Evolutionary conservation across 768 basidiomycete genomes (phyloP).

Genomic region (Clathrus columnatus): DNA sequence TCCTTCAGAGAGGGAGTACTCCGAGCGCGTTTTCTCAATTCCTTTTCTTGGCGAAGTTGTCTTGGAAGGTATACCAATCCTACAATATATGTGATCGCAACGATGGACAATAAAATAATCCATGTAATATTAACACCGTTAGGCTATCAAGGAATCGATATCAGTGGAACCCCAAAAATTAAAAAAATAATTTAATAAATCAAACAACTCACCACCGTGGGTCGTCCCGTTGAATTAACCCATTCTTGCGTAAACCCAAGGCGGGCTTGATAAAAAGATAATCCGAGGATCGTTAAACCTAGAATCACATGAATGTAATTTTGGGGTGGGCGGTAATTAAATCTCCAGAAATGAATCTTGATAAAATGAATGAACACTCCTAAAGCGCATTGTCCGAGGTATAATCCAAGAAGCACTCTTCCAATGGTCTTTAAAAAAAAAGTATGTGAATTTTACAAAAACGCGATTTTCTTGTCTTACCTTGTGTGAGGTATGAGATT

Average conservation of each 20-base stretch:
- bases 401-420: conserved; percentile 39
- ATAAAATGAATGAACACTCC: conserved; percentile 48
- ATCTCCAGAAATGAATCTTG: conserved; percentile 29
- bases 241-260: conserved; percentile 43
- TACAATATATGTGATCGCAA: conserved; percentile 36
- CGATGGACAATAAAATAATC: conserved; percentile 38
- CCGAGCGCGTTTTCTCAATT: neutral
- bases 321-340: conserved; percentile 37
- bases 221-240: conserved; percentile 37
- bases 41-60: conserved; percentile 39
- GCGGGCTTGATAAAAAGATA: conserved; percentile 43
- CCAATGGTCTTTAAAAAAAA: conserved; percentile 34
- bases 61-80: conserved; percentile 31
- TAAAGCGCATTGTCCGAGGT: conserved; percentile 38
- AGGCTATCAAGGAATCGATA: conserved; percentile 13
- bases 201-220: conserved; percentile 17
- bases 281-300: conserved; percentile 40
- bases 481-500: conserved; percentile 42
- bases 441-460: neutral
- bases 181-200: neutral
- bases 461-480: conserved; percentile 20
- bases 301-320: conserved; percentile 52
- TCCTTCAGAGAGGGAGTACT: neutral
- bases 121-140: conserved; percentile 32
- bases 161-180: neutral